These are phyloP conservation scores for Canariomyces notabilis DNA, from an alignment of 2,329 filamentous ascomycete species.

Conservation along the genomic window DNA sequence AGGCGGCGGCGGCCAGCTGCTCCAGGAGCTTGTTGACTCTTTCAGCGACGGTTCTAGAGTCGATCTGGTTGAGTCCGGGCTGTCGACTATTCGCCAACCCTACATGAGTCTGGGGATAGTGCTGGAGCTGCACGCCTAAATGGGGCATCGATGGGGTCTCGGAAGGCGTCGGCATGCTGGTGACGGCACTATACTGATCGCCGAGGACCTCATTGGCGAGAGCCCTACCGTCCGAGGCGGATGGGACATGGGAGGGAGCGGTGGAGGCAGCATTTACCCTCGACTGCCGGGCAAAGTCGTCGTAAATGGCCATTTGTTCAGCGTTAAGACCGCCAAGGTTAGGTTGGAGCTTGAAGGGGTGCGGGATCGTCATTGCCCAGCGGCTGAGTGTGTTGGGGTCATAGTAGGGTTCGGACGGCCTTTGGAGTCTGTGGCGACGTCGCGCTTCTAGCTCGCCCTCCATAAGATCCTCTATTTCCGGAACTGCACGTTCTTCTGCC, in stretches of 20 bases:
- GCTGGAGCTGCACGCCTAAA: constrained; percentile 47
- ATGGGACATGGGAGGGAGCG: constrained; percentile 51
- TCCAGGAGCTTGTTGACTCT: constrained; percentile 53
- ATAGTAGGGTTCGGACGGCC: constrained; percentile 79
- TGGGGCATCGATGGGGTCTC: constrained; percentile 55
- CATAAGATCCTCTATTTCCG: constrained; percentile 93
- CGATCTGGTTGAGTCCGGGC: constrained; percentile 42
- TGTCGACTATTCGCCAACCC: constrained; percentile 48
- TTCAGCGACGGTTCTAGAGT: constrained; percentile 49
- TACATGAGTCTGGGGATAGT: constrained; percentile 51
- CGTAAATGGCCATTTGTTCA: constrained; percentile 92
- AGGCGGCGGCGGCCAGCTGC: constrained; percentile 51
- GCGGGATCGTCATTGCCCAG: constrained; percentile 90
- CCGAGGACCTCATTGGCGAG: constrained; percentile 60
- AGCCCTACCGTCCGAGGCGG: constrained; percentile 57
- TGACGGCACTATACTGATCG: constrained; percentile 55
- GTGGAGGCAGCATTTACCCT: constrained; percentile 55
- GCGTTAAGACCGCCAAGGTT: constrained; percentile 67
- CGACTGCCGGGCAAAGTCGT: constrained; percentile 87
- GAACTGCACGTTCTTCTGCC: constrained; percentile 85
- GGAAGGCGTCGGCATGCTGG: constrained; percentile 52
- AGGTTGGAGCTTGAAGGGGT: constrained; percentile 83
- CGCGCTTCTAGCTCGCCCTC: constrained; percentile 74
- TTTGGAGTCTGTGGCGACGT: constrained; percentile 66
- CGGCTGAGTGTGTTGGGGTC: constrained; percentile 70